phyloP scores from a whole-genome alignment of 2,329 filamentous ascomycete species.

The Calonectria hawksworthii region DNA sequence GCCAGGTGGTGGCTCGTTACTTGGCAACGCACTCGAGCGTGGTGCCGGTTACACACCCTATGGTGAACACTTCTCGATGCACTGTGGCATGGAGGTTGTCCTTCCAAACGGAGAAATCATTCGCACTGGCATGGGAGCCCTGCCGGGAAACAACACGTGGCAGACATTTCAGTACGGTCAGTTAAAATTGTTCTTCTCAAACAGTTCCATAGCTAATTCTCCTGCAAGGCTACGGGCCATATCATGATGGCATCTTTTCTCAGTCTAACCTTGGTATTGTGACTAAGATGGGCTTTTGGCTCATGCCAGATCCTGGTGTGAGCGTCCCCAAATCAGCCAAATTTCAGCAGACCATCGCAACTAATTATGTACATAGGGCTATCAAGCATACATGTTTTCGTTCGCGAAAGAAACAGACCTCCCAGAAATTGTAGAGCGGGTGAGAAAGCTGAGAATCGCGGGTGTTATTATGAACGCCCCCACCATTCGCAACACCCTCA shows the following conservation, averaged over 20 bases:
- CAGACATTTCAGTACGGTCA: constrained; percentile 27
- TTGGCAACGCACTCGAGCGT: constrained; percentile 23
- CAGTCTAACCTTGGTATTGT: constrained; percentile 28
- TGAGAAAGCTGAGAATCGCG: constrained; percentile 13
- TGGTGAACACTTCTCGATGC: constrained; percentile 22
- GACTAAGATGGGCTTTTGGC: constrained; percentile 25
- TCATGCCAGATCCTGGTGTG: constrained; percentile 24
- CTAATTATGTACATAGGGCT: neutral
- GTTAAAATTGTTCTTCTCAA: neutral
- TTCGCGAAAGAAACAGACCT: constrained; percentile 19
- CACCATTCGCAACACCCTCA: constrained; percentile 19
- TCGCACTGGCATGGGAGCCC: constrained; percentile 26
- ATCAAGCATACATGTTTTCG: constrained; percentile 25
- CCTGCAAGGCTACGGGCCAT: constrained; percentile 16
- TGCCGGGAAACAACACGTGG: constrained; percentile 29
- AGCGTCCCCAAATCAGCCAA: neutral
- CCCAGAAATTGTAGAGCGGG: constrained; percentile 14
- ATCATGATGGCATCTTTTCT: constrained; percentile 22
- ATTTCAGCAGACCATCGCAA: too few species aligned
- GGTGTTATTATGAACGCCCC: constrained; percentile 23
- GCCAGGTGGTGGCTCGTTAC: constrained; percentile 20
- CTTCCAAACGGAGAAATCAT: constrained; percentile 24
- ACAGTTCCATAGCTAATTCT: neutral
- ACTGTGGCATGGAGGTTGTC: constrained; percentile 29
- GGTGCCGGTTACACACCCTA: constrained; percentile 26